Base-by-base conservation (phyloP, 2,329 filamentous ascomycete species). In the Elsinoe australis region DNA sequence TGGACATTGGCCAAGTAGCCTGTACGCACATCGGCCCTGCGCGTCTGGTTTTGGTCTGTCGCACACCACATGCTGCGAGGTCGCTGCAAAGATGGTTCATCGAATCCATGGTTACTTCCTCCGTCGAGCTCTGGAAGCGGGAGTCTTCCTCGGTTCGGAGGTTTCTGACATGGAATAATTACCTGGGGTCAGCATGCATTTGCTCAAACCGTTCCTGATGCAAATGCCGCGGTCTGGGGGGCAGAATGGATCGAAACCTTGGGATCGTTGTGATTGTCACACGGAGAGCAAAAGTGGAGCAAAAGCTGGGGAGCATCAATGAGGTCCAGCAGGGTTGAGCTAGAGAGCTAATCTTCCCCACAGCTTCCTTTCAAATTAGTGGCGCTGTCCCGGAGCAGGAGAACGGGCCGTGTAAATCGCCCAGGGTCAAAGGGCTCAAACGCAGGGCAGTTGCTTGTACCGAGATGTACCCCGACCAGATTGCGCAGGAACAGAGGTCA, bases 401-500 rank as follows among this genome's bases (percentile, higher is more conserved):
- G n/a, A n/a, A n/a, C n/a, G n/a, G n/a, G n/a, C n/a, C n/a, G n/a
- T n/a, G 18, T 36, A 39, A 21, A 39, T 10, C 10, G 35, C 26
- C 31, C 31, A 10, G n/a, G 5, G 35, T 21, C 35, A 39, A 39
- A 18, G 26, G 12, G 18, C 21, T 18, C 12, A 24, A 21, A 39
- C 15, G 19, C 36, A 41, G 36, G 36, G 36, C 28, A 41, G 19
- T 19, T 19, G 19, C 28, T 39, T 39, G 35, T 39, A 39, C 36
- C 14, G 28, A 28, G 21, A 41, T 41, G 22, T 26, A 41, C 36
- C 21, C 4, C 5, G 12, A 41, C 18, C 10, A 41, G 19, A 41
- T 41, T 41, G 36, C 36, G 18, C 36, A 41, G 35, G 35, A 39
- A 39, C 35, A 10, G n/a, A 39, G 35, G 35, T 39, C 35, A 39